phyloP scores from a whole-genome alignment of 2,329 filamentous ascomycete species.

The Aspergillus puulaauensis region DNA sequence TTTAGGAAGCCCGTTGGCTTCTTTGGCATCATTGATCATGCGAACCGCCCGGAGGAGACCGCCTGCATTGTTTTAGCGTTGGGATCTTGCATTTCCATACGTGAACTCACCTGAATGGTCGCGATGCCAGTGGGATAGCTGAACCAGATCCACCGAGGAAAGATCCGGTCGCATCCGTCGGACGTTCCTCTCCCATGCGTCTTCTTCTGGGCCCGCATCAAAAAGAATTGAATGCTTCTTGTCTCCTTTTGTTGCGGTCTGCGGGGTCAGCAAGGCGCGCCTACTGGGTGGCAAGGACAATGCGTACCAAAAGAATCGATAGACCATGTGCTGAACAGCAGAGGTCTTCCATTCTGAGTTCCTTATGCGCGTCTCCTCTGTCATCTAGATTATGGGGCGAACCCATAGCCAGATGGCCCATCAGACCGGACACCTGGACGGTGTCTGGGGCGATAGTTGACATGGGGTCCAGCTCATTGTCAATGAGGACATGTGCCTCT shows the following conservation, averaged over 20 bases:
- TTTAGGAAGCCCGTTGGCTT: constrained; percentile 18
- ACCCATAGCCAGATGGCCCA: constrained; percentile 43
- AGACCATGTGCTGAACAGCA: constrained; percentile 57
- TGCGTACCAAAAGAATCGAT: constrained; percentile 51
- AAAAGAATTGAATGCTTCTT: constrained; percentile 52
- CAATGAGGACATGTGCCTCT: constrained; percentile 52
- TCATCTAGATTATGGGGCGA: constrained; percentile 33
- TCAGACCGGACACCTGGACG: constrained; percentile 43
- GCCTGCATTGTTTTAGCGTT: constrained; percentile 25
- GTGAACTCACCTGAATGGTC: constrained; percentile 51
- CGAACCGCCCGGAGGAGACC: constrained; percentile 52
- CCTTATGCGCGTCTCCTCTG: constrained; percentile 44
- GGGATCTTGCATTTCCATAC: neutral
- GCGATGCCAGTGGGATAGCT: constrained; percentile 56
- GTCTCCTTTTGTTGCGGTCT: constrained; percentile 50
- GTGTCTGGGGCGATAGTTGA: constrained; percentile 47
- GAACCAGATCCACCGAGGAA: constrained; percentile 46
- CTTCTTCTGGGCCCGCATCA: constrained; percentile 55
- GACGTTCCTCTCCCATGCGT: constrained; percentile 52
- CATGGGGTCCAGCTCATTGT: constrained; percentile 57
- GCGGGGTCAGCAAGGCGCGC: neutral
- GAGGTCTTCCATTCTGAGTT: constrained; percentile 51
- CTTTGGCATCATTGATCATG: constrained; percentile 47
- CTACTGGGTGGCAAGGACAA: neutral
- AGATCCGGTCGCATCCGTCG: constrained; percentile 46